Percentiles rank a stretch among this genome's conserved stretches.
Conservation (phyloP, 2,329 filamentous ascomycete genomes). For the Lecanoromycetidae sp. region DNA sequence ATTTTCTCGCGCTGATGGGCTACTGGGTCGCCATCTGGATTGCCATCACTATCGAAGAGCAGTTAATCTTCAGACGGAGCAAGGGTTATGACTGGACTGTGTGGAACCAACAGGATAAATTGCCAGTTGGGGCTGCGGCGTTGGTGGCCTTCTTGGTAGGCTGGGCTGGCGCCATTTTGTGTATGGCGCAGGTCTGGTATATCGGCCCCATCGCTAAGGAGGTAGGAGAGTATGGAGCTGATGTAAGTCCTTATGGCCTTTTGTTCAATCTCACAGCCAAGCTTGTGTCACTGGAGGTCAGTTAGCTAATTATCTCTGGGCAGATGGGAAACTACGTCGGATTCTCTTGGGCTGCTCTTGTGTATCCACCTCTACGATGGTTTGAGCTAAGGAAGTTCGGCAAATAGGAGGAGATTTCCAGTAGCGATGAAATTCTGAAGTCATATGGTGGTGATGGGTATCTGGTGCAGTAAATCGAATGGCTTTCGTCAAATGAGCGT, state of each 20-base stretch:
- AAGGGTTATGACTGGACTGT: constrained; percentile 46
- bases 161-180: constrained; percentile 48
- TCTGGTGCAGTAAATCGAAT: too few relatives aligned
- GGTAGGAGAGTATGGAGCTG: constrained; percentile 45
- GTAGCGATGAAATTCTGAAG: too few relatives aligned
- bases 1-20: constrained; percentile 58
- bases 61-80: constrained; percentile 41
- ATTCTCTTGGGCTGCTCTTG: constrained; percentile 16
- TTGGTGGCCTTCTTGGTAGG: constrained; percentile 51
- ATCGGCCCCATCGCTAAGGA: constrained; percentile 49
- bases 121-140: constrained; percentile 52
- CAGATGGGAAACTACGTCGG: constrained; percentile 17
- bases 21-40: constrained; percentile 60
- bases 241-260: constrained; percentile 10
- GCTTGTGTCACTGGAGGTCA: too few relatives aligned
- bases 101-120: constrained; percentile 47
- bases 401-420: too few relatives aligned
- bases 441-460: too few relatives aligned
- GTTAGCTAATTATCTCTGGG: background rate
- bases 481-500: too few relatives aligned
- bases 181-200: constrained; percentile 49
- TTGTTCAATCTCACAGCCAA: too few relatives aligned
- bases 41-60: constrained; percentile 49
- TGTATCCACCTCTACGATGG: constrained; percentile 22
- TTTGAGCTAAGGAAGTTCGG: constrained; percentile 25